Evolutionary conservation across 192 early-diverging fungal genomes (phyloP).

Genomic region (Coemansia sp.): DNA sequence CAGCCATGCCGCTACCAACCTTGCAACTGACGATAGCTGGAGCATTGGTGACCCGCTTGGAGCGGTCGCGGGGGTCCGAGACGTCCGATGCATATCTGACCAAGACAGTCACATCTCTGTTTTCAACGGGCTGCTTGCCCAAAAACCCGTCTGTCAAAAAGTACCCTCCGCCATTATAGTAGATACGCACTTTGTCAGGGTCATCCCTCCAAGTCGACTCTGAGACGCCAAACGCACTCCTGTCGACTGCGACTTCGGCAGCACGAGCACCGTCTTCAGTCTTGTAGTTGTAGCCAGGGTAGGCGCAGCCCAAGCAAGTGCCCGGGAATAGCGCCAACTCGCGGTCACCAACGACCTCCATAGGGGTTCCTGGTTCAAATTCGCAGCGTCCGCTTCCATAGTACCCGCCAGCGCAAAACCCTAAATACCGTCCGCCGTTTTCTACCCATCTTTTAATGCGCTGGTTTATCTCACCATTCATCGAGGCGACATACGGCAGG

Average conservation of each 20-base stretch:
- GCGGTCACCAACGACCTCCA: conserved; percentile 74
- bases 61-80: conserved; percentile 38
- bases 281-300: conserved; percentile 84
- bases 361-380: conserved; percentile 70
- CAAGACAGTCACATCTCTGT: conserved; percentile 31
- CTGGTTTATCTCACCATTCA: conserved; percentile 66
- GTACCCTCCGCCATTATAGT: conserved; percentile 77
- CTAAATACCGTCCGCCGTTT: conserved; percentile 84
- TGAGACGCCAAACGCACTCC: conserved; percentile 27
- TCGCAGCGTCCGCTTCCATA: conserved; percentile 72
- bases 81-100: conserved; percentile 51
- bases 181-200: conserved; percentile 48
- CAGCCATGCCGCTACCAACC: conserved; percentile 68
- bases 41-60: conserved; percentile 26
- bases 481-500: conserved; percentile 73
- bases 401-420: conserved; percentile 92
- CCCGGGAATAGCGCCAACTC: conserved; percentile 75
- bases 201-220: conserved; percentile 46
- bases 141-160: conserved; percentile 58
- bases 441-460: conserved; percentile 70
- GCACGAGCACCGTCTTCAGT: conserved; percentile 75
- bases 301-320: conserved; percentile 71
- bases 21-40: conserved; percentile 69
- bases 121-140: conserved; percentile 15
- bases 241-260: conserved; percentile 56